phyloP scores from a whole-genome alignment of 2,329 filamentous ascomycete species.

The Phaeosphaeriaceae sp. region DNA sequence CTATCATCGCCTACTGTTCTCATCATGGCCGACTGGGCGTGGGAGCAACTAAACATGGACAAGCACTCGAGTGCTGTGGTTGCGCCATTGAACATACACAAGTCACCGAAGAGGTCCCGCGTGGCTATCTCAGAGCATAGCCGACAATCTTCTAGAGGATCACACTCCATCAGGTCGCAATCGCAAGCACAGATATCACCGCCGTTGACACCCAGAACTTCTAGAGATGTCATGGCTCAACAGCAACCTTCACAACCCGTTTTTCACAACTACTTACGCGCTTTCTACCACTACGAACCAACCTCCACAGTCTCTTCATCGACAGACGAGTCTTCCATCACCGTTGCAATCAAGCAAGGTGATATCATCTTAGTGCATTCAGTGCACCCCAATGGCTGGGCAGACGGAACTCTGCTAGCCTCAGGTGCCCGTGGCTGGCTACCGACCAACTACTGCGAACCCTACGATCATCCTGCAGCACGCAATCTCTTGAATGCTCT shows the following conservation, averaged over 20 bases:
- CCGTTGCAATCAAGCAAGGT: slow-evolving; percentile 84
- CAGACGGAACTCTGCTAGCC: slow-evolving; percentile 87
- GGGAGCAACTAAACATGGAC: slow-evolving; percentile 35
- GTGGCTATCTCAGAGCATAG: slow-evolving; percentile 30
- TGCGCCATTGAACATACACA: slow-evolving; percentile 47
- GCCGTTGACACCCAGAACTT: slow-evolving; percentile 74
- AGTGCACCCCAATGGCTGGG: slow-evolving; percentile 98
- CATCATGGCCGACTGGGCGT: slow-evolving; percentile 38
- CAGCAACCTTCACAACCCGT: slow-evolving; percentile 62
- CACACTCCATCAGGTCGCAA: slow-evolving; percentile 37
- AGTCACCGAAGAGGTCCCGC: slow-evolving; percentile 39
- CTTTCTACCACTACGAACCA: slow-evolving; percentile 91
- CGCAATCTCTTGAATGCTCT: slow-evolving; percentile 82
- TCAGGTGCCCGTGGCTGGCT: slow-evolving; percentile 92
- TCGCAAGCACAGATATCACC: slow-evolving; percentile 71
- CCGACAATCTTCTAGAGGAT: slow-evolving; percentile 41
- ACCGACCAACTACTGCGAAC: slow-evolving; percentile 96
- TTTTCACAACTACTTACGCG: slow-evolving; percentile 93
- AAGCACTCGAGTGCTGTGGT: slow-evolving; percentile 45
- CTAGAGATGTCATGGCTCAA: slow-evolving; percentile 64
- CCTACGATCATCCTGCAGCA: slow-evolving; percentile 89
- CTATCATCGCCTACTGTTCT: background rate
- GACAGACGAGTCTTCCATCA: slow-evolving; percentile 70
- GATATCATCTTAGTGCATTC: slow-evolving; percentile 95
- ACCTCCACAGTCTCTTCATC: slow-evolving; percentile 77